phyloP scores from a whole-genome alignment of 129 eudicot species.

The Smallanthus sonchifolius region DNA sequence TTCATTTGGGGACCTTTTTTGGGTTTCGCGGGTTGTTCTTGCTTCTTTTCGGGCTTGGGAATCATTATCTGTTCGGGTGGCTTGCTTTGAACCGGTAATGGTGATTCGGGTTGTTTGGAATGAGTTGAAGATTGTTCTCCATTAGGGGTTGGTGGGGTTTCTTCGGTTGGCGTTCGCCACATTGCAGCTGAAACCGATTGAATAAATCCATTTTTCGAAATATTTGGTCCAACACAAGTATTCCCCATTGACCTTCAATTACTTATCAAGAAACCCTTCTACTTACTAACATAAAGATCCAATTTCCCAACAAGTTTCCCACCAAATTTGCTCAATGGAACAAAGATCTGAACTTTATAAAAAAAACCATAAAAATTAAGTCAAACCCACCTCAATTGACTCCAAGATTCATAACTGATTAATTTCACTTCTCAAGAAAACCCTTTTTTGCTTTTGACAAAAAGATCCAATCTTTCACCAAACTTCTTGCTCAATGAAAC shows the following conservation, averaged over 20 bases:
- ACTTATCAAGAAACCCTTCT: conserved; percentile 1
- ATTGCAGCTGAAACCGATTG: conserved; percentile 90
- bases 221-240: conserved; percentile 89
- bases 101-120: conserved; percentile 42
- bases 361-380: conserved; percentile 18
- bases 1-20: conserved; percentile 60
- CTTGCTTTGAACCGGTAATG: conserved; percentile 54
- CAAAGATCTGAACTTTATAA: conserved; percentile 25
- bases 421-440: conserved; percentile 2
- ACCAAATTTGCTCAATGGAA: not conserved
- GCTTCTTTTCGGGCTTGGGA: conserved; percentile 48
- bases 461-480: conserved; percentile 16
- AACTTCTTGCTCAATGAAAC: not conserved
- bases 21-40: conserved; percentile 37
- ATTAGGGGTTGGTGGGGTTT: conserved; percentile 35
- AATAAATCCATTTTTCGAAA: conserved; percentile 63
- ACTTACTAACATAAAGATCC: not conserved
- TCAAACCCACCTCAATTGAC: conserved; percentile 30
- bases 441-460: conserved; percentile 1
- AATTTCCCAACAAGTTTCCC: not conserved
- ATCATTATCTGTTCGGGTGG: conserved; percentile 70
- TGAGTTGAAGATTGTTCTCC: conserved; percentile 39
- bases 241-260: conserved; percentile 61
- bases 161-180: conserved; percentile 71
- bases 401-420: conserved; percentile 6